Evolutionary conservation across 306 rosid species (phyloP), one percentile per base, ranked within the genome.

Genomic region (Rubus parviflorus): DNA sequence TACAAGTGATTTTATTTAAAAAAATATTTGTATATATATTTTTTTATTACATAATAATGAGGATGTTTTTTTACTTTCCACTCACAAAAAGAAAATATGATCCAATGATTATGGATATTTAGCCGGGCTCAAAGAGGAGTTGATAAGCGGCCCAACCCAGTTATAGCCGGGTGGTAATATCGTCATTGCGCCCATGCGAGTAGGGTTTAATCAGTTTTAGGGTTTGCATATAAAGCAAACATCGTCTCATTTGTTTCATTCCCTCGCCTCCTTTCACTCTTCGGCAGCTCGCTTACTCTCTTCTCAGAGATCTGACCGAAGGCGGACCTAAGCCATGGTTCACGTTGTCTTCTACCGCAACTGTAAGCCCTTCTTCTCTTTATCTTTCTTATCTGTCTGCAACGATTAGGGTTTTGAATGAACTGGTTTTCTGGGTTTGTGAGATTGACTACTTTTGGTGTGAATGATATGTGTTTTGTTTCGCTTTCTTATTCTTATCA

Each of bases 261-360:
- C 65, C 40, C 40, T 43, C 43, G 7, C 64, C 42, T 70, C 48
- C 68, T 15, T 14, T 40, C 42, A 35, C n/a, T 22, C 35, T 57
- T 75, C 60, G 7, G 77, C 68, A n/a, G 58, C 40, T 15, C 46
- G 9, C 43, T 1, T 22, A 2, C 48, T 14, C 68, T 64, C 23
- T 20, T 20, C 12, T 56, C 58, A 17, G 40, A 62, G 53, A 61
- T 40, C 70, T 20, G 60, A 70, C 42, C 46, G 1, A 22, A 38
- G 53, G 75, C 68, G 20, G 38, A 71, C 17, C 74, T 42, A 13
- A 81, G 69, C 71, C 66, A 81, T 81, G 85, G 85, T 81, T 45
- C 85, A 81, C 85, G 85, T 81, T 35, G 35, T 40, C 71, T 65
- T 64, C 64, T 81, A 81, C 57, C 85, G 75, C 56, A 81, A 81